Conservation (phyloP, 2,329 filamentous ascomycete genomes). For the Penicillium sp. region DNA sequence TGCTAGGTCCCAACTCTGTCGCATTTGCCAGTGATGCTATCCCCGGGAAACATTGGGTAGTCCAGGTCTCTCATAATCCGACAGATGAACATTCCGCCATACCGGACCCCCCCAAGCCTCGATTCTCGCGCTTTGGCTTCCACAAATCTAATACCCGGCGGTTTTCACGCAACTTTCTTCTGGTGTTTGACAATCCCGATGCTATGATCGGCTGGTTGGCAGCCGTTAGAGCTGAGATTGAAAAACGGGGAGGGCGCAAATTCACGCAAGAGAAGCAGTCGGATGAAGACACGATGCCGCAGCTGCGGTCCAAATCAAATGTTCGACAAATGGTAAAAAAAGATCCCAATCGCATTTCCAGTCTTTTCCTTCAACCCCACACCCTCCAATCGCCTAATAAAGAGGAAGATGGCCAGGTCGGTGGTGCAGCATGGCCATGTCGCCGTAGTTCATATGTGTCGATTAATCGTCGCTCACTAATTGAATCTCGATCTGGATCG, state of each 20-base stretch:
- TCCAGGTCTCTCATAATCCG: constrained; percentile 45
- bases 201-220: constrained; percentile 47
- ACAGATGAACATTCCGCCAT: constrained; percentile 27
- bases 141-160: constrained; percentile 34
- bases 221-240: constrained; percentile 47
- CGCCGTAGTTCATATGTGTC: constrained; percentile 31
- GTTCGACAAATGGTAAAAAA: constrained; percentile 36
- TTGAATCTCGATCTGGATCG: constrained; percentile 32
- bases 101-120: constrained; percentile 33
- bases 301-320: constrained; percentile 29
- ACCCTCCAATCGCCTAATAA: constrained; percentile 23
- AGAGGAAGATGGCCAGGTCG: constrained; percentile 22
- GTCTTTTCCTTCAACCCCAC: constrained; percentile 30
- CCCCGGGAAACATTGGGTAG: constrained; percentile 49
- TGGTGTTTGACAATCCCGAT: constrained; percentile 45
- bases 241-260: constrained; percentile 46
- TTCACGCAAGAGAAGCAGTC: constrained; percentile 40
- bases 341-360: constrained; percentile 35
- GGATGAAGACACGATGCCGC: constrained; percentile 28
- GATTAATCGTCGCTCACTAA: constrained; percentile 28
- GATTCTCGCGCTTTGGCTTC: constrained; percentile 43
- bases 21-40: constrained; percentile 52
- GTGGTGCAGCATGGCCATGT: constrained; percentile 26
- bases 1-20: constrained; percentile 45
- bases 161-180: constrained; percentile 41